These are phyloP conservation scores for Fusarium luffae DNA, from an alignment of 2,329 filamentous ascomycete species.

Conservation along the genomic window DNA sequence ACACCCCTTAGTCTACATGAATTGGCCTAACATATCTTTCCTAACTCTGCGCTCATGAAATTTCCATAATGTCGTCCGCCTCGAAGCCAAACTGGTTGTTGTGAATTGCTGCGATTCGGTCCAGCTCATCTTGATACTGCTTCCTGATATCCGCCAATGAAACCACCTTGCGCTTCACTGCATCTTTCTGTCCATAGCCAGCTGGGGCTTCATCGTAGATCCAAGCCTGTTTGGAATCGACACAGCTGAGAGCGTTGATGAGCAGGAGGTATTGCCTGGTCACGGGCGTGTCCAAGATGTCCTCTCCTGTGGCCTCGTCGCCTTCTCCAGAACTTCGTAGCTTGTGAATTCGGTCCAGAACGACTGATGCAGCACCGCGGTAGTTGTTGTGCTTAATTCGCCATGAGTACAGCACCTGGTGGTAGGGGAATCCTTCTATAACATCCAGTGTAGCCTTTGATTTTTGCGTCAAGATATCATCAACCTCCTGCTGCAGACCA, in stretches of 20 bases:
- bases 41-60: conserved; percentile 50
- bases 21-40: conserved; percentile 14
- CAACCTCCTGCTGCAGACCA: conserved; percentile 79
- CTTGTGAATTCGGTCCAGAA: conserved; percentile 72
- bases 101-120: conserved; percentile 87
- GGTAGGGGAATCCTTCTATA: conserved; percentile 77
- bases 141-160: conserved; percentile 87
- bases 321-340: conserved; percentile 69
- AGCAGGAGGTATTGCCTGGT: conserved; percentile 86
- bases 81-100: conserved; percentile 88
- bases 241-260: conserved; percentile 91
- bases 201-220: conserved; percentile 62
- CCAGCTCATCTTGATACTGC: conserved; percentile 90
- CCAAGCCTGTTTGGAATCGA: conserved; percentile 84
- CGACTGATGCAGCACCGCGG: conserved; percentile 76
- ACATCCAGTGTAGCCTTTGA: conserved; percentile 77
- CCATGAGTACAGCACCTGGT: conserved; percentile 92
- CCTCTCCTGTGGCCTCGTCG: conserved; percentile 64
- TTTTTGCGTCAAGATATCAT: conserved; percentile 78
- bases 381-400: conserved; percentile 86
- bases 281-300: conserved; percentile 71
- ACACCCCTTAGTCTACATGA: conserved; percentile 45
- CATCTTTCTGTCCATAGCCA: conserved; percentile 37
- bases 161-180: conserved; percentile 76
- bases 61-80: conserved; percentile 65